Conservation (phyloP, 768 basidiomycete genomes). For the Suillus paluster region DNA sequence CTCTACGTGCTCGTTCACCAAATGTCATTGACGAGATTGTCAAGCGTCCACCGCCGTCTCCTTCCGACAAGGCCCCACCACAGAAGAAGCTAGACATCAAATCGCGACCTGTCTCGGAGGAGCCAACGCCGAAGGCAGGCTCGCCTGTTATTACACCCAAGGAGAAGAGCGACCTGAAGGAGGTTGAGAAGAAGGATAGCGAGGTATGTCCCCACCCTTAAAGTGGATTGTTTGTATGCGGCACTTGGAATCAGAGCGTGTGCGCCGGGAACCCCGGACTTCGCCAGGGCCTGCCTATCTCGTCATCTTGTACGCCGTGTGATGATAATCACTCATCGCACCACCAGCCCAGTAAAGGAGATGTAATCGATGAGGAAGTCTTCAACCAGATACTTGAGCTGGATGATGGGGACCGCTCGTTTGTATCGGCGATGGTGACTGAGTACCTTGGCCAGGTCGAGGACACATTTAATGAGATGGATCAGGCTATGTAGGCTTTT, state of each 20-base stretch:
- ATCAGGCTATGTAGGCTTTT: constrained; percentile 71
- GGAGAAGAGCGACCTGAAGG: constrained; percentile 8
- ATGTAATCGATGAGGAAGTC: constrained; percentile 75
- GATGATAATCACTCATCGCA: neutral
- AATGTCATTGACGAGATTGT: constrained; percentile 30
- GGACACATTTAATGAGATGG: constrained; percentile 78
- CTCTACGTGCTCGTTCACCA: constrained; percentile 34
- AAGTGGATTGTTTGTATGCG: neutral
- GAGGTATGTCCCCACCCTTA: constrained; percentile 26
- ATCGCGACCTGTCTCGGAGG: constrained; percentile 36
- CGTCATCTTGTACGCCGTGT: neutral
- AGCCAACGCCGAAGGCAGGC: constrained; percentile 17
- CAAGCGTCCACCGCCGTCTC: constrained; percentile 37
- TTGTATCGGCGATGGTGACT: constrained; percentile 76
- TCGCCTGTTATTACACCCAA: constrained; percentile 14
- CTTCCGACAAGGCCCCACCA: constrained; percentile 35
- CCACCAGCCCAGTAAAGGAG: constrained; percentile 21
- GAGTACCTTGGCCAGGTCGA: constrained; percentile 85
- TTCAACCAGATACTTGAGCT: constrained; percentile 91
- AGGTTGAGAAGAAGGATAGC: constrained; percentile 26
- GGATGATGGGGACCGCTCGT: constrained; percentile 78
- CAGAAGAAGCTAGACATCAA: constrained; percentile 36
- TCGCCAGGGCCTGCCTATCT: constrained; percentile 2
- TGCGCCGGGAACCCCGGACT: constrained; percentile 5
- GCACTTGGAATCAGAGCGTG: neutral